phyloP scores from a whole-genome alignment of 2,329 filamentous ascomycete genomes.

The Aspergillus ochraceus region DNA sequence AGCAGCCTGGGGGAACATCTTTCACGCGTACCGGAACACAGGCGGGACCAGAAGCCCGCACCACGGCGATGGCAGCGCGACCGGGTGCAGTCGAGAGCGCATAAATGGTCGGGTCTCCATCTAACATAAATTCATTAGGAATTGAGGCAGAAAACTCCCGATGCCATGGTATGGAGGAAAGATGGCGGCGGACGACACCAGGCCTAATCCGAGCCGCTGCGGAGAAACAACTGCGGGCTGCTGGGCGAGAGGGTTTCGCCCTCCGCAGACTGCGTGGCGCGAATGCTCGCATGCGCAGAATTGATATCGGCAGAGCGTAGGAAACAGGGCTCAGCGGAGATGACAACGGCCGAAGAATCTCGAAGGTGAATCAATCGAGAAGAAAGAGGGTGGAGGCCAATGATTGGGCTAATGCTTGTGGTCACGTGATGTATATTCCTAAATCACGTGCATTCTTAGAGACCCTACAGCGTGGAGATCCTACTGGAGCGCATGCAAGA shows the following conservation, averaged over 20 bases:
- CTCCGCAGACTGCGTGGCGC: slow-evolving; percentile 22
- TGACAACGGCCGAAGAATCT: background rate
- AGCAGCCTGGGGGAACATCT: background rate
- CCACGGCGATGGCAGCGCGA: slow-evolving; percentile 84
- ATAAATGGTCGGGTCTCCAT: slow-evolving; percentile 69
- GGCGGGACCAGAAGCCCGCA: slow-evolving; percentile 79
- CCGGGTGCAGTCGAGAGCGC: slow-evolving; percentile 86
- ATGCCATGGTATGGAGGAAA: slow-evolving; percentile 5
- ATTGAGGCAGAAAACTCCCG: slow-evolving; percentile 26
- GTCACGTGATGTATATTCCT: background rate
- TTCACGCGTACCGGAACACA: slow-evolving; percentile 60
- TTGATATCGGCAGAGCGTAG: background rate
- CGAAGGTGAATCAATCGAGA: background rate
- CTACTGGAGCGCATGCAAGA: background rate
- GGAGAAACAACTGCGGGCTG: slow-evolving; percentile 19
- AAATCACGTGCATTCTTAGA: slow-evolving; percentile 3
- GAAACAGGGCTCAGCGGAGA: background rate
- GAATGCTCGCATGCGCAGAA: slow-evolving; percentile 22
- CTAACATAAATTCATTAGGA: slow-evolving; percentile 18
- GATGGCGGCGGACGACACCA: slow-evolving; percentile 13
- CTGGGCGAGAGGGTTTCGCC: slow-evolving; percentile 25
- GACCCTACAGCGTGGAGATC: background rate
- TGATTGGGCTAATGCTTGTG: background rate
- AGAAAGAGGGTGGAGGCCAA: background rate
- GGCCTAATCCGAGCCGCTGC: slow-evolving; percentile 8